phyloP scores from a whole-genome alignment of 2,329 filamentous ascomycete genomes.

The Ophiostoma quercus region DNA sequence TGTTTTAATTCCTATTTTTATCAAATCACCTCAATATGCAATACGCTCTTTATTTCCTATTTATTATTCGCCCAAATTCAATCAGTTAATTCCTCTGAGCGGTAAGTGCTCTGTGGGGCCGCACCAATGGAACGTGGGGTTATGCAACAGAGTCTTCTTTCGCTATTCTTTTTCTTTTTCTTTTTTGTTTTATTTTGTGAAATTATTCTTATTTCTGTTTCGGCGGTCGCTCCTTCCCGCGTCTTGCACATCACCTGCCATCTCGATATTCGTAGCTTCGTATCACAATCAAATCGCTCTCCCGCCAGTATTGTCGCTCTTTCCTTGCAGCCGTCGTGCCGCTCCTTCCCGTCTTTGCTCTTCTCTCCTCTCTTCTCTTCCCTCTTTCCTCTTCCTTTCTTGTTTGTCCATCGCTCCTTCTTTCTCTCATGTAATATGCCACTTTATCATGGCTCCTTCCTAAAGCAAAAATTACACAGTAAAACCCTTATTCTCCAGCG shows the following conservation, averaged over 20 bases:
- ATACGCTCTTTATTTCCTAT: not conserved
- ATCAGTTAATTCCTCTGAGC: not conserved
- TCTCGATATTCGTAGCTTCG: not conserved
- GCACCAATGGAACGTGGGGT: conserved; percentile 10
- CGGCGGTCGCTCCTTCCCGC: not conserved
- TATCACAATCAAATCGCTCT: conserved; percentile 1
- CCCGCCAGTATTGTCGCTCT: not conserved
- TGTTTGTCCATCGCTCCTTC: not conserved
- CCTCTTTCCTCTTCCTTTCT: not conserved
- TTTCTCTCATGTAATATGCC: not conserved
- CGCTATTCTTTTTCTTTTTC: not conserved
- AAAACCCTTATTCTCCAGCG: not conserved
- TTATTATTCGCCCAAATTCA: not conserved
- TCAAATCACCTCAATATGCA: not conserved
- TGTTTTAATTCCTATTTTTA: not conserved
- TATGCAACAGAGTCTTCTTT: conserved; percentile 5
- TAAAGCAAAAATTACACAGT: not conserved
- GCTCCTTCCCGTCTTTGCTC: not conserved
- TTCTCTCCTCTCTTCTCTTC: not conserved
- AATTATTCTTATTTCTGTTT: not conserved
- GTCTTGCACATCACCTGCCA: conserved; percentile 4
- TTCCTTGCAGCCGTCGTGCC: not conserved
- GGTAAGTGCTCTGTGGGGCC: not conserved
- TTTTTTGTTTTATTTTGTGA: not conserved
- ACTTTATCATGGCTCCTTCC: not conserved